phyloP scores from a whole-genome alignment of 345 rosid species.

The Boechera stricta region DNA sequence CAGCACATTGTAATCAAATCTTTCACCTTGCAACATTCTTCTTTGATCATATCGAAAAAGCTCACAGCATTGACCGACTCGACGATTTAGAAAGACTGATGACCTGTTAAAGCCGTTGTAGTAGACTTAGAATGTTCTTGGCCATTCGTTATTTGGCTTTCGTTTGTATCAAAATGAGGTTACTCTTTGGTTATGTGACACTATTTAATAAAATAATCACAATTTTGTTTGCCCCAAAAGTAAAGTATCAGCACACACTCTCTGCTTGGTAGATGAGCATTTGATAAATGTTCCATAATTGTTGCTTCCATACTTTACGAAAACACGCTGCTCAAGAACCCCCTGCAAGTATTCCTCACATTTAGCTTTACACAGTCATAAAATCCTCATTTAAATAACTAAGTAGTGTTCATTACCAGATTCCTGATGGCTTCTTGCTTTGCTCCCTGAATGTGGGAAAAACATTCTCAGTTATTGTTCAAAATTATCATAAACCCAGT shows the following conservation, averaged over 20 bases:
- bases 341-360: conserved; percentile 51
- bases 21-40: no score
- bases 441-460: conserved; percentile 48
- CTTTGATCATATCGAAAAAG: not conserved
- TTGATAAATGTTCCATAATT: conserved; percentile 1
- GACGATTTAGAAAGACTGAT: not conserved
- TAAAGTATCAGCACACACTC: not conserved
- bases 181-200: not conserved
- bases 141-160: not conserved
- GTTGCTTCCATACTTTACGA: conserved; percentile 42
- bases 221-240: not conserved
- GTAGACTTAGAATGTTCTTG: not conserved
- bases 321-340: conserved; percentile 60
- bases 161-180: not conserved
- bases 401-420: conserved; percentile 56
- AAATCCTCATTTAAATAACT: not conserved
- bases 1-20: no score
- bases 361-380: conserved; percentile 4
- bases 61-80: not conserved
- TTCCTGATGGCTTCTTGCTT: conserved; percentile 65
- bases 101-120: not conserved
- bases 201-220: not conserved
- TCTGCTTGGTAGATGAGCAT: not conserved
- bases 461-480: conserved; percentile 1
- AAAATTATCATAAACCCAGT: not conserved